A percentile compares a stretch with the other conserved stretches of the same genome.
These are phyloP conservation scores for Penicillium longicatenatum DNA, from an alignment of 495 filamentous ascomycete genomes.

Conservation along the genomic window DNA sequence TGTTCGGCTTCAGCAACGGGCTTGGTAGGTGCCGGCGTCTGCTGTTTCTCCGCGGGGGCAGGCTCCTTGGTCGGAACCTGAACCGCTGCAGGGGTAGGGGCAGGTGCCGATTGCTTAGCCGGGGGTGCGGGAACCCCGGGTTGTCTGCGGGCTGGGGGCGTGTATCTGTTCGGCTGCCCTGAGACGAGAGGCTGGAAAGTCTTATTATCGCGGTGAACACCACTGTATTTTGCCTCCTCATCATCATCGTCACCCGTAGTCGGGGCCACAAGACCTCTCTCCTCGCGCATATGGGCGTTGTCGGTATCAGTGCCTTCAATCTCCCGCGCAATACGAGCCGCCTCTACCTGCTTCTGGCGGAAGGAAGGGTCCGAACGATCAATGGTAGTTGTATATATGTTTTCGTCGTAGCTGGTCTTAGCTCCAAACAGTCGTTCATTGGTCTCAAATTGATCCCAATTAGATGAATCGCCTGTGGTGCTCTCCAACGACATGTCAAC, in stretches of 20 bases:
- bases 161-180: constrained; percentile 76
- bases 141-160: constrained; percentile 81
- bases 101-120: constrained; percentile 40
- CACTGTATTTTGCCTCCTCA: constrained; percentile 93
- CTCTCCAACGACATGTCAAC: constrained; percentile 71
- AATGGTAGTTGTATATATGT: constrained; percentile 89
- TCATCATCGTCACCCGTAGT: constrained; percentile 83
- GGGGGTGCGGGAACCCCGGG: constrained; percentile 73
- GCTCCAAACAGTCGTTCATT: constrained; percentile 88
- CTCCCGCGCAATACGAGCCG: constrained; percentile 83
- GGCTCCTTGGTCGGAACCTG: constrained; percentile 34
- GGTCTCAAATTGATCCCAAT: constrained; percentile 93
- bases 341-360: constrained; percentile 70
- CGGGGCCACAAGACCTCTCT: constrained; percentile 69
- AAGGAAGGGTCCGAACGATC: constrained; percentile 81
- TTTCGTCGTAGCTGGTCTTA: constrained; percentile 87
- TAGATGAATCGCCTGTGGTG: constrained; percentile 38
- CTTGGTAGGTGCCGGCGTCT: constrained; percentile 20
- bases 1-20: constrained; percentile 37
- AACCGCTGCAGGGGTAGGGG: constrained; percentile 18
- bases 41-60: constrained; percentile 38
- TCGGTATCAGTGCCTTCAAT: constrained; percentile 72
- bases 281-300: constrained; percentile 84
- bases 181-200: constrained; percentile 68
- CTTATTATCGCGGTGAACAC: constrained; percentile 72